phyloP scores from a whole-genome alignment of 1,139 yeast species.

The Debaryomyces robertsiae region DNA sequence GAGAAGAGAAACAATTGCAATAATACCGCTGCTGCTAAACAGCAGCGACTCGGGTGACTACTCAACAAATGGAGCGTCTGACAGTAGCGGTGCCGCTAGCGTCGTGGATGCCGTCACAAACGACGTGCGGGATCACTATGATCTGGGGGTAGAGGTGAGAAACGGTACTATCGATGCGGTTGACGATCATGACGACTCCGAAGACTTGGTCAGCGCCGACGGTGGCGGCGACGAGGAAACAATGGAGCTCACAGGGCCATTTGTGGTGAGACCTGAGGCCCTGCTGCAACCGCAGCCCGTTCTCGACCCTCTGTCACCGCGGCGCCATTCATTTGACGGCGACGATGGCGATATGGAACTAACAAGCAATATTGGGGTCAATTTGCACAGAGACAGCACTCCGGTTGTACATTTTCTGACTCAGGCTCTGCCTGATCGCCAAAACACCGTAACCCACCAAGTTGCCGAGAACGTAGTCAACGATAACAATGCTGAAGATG shows the following conservation, averaged over 20 bases:
- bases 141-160: not conserved
- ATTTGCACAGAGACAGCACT: not conserved
- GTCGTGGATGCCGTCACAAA: conserved; percentile 12
- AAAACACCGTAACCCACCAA: not conserved
- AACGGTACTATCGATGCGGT: not conserved
- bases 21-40: conserved; percentile 14
- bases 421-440: not conserved
- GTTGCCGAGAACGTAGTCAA: not conserved
- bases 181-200: conserved; percentile 5
- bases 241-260: conserved; percentile 25
- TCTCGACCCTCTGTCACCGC: not conserved
- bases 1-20: conserved; percentile 41
- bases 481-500: not conserved
- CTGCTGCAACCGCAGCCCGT: not conserved
- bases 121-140: not conserved
- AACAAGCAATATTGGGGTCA: conserved; percentile 15
- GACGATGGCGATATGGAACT: conserved; percentile 28
- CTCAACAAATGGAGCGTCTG: not conserved
- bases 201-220: conserved; percentile 5
- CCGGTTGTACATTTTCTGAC: not conserved
- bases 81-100: conserved; percentile 9
- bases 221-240: conserved; percentile 21
- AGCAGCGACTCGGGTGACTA: conserved; percentile 5
- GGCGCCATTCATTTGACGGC: conserved; percentile 6
- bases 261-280: conserved; percentile 3